Percentiles rank a stretch among this genome's conserved stretches.
These are phyloP conservation scores for Colletotrichum eleusines DNA, from an alignment of 2,329 filamentous ascomycete species.

Conservation along the genomic window DNA sequence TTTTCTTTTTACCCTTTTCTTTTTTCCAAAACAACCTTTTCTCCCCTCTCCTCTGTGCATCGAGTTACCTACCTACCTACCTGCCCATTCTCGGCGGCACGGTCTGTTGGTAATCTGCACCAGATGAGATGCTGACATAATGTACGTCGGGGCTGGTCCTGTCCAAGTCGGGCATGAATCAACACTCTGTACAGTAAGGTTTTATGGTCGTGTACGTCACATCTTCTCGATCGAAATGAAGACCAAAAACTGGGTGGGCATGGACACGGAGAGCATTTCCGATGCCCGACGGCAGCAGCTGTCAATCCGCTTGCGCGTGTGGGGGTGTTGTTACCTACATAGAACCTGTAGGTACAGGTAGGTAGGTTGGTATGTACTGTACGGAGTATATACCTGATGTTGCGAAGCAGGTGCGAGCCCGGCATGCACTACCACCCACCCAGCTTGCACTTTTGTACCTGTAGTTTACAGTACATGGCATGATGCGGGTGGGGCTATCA, in stretches of 20 bases:
- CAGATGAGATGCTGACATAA: not conserved
- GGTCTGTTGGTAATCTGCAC: not conserved
- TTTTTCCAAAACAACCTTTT: not conserved
- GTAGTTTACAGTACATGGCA: no score
- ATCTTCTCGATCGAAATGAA: not conserved
- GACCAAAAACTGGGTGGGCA: not conserved
- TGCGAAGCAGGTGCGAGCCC: no score
- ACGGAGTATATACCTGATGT: no score
- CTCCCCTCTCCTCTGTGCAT: not conserved
- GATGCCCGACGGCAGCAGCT: not conserved
- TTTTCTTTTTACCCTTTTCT: not conserved
- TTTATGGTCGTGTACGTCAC: not conserved
- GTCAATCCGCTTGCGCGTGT: not conserved
- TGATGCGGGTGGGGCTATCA: no score
- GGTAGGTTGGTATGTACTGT: no score
- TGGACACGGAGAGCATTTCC: not conserved
- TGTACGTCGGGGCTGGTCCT: not conserved
- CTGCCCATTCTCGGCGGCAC: not conserved
- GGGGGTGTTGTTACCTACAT: not conserved
- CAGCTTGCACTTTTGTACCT: not conserved
- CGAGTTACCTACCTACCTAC: no score
- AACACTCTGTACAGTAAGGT: not conserved
- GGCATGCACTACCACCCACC: not conserved
- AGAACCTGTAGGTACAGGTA: no score
- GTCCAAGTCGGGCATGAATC: not conserved